phyloP scores from a whole-genome alignment of 805 yeast genomes.

The Cyberlindnera euphorbiiphila region DNA sequence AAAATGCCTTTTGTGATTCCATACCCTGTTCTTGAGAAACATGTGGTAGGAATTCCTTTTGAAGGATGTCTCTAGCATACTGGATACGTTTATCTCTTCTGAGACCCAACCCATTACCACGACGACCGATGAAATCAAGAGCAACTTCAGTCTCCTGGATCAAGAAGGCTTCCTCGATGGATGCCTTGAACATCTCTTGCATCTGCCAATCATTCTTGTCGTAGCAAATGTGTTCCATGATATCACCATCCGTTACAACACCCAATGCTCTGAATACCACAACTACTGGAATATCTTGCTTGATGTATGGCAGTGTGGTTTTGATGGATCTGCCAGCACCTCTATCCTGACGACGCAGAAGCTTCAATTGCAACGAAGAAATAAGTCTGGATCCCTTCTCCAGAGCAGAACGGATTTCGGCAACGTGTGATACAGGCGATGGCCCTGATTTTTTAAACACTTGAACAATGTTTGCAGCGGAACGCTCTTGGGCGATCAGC shows the following conservation, averaged over 20 bases:
- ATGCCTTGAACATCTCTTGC: conserved; percentile 98
- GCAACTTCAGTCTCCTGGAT: conserved; percentile 98
- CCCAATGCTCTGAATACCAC: conserved; percentile 97
- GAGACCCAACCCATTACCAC: conserved; percentile 96
- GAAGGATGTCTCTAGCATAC: conserved; percentile 94
- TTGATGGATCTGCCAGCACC: conserved; percentile 81
- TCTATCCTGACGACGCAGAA: conserved; percentile 77
- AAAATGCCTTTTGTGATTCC: conserved; percentile 94
- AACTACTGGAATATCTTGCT: conserved; percentile 95
- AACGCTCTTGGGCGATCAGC: conserved; percentile 96
- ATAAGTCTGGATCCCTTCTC: conserved; percentile 97
- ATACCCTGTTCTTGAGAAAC: conserved; percentile 97
- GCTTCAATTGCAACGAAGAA: conserved; percentile 89
- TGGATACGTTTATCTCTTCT: conserved; percentile 97
- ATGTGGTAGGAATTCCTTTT: conserved; percentile 94
- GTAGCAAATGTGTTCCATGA: conserved; percentile 95
- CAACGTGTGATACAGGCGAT: conserved; percentile 91
- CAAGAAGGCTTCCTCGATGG: conserved; percentile 98
- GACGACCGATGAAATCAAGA: conserved; percentile 94
- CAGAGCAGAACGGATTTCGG: conserved; percentile 93
- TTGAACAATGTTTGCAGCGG: conserved; percentile 98
- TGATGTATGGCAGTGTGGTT: conserved; percentile 94
- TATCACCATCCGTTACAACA: conserved; percentile 98
- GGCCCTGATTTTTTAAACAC: conserved; percentile 98
- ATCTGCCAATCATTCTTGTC: conserved; percentile 99